Conservation (phyloP, 2,329 filamentous ascomycete genomes). For the Ophidiomyces ophidiicola region DNA sequence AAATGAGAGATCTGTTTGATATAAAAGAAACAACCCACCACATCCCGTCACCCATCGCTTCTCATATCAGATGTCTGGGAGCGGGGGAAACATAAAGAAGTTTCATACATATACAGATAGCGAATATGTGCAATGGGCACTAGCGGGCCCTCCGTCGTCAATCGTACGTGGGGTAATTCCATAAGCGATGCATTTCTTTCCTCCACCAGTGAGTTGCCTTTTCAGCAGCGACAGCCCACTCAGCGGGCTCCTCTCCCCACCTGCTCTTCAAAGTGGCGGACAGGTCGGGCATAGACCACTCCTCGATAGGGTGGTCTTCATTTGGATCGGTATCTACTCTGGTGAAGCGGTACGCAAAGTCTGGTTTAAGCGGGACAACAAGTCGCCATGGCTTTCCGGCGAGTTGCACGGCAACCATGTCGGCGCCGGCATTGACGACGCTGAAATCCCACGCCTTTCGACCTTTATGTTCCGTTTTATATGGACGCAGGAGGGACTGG, state of each 20-base stretch:
- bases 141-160: background rate
- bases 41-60: no score
- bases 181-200: slow-evolving; percentile 21
- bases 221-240: slow-evolving; percentile 28
- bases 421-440: slow-evolving; percentile 25
- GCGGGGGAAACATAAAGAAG: no score
- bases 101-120: background rate
- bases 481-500: slow-evolving; percentile 37
- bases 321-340: slow-evolving; percentile 26
- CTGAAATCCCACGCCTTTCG: slow-evolving; percentile 26
- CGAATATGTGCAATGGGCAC: background rate
- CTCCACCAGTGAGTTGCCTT: slow-evolving; percentile 31
- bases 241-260: slow-evolving; percentile 25
- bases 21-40: no score
- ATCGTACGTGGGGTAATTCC: slow-evolving; percentile 14
- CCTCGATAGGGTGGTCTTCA: slow-evolving; percentile 24
- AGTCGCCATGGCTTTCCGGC: slow-evolving; percentile 68
- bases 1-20: no score
- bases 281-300: slow-evolving; percentile 24
- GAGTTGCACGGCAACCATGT: slow-evolving; percentile 54
- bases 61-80: no score
- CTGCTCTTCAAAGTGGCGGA: slow-evolving; percentile 18
- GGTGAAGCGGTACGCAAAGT: slow-evolving; percentile 39
- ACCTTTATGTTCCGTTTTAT: slow-evolving; percentile 24
- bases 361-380: slow-evolving; percentile 69